Conservation (phyloP, 2,329 filamentous ascomycete species). For the Botrytis squamosa region DNA sequence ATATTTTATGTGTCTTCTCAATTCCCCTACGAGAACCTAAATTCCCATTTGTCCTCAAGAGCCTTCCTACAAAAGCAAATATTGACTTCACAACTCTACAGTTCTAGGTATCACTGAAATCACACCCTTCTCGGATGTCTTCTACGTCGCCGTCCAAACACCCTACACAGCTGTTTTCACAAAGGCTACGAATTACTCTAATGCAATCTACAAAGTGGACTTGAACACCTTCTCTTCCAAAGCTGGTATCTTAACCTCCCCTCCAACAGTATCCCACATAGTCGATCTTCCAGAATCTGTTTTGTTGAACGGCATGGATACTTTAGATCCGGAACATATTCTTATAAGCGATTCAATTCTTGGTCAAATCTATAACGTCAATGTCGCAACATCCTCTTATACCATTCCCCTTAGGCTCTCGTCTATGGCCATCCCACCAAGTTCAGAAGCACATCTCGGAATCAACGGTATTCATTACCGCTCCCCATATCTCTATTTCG, state of each 20-base stretch:
- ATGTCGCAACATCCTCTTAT: conserved; percentile 31
- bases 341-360: conserved; percentile 31
- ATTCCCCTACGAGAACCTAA: not conserved
- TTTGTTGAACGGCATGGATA: conserved; percentile 35
- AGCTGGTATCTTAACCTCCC: not conserved
- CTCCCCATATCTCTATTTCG: conserved; percentile 32
- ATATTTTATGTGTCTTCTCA: not conserved
- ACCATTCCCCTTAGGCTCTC: conserved; percentile 32
- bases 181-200: conserved; percentile 26
- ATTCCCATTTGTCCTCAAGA: not conserved
- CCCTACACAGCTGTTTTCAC: conserved; percentile 35
- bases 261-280: conserved; percentile 18
- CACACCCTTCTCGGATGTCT: conserved; percentile 33
- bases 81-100: not conserved
- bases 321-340: conserved; percentile 25
- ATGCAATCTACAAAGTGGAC: conserved; percentile 31
- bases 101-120: conserved; percentile 35
- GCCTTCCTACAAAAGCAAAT: not conserved
- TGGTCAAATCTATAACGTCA: conserved; percentile 30
- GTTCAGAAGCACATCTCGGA: conserved; percentile 22
- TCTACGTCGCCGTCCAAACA: conserved; percentile 31
- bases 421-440: conserved; percentile 26
- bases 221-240: conserved; percentile 26
- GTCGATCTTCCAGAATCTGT: conserved; percentile 20
- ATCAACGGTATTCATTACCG: conserved; percentile 34